phyloP scores from a whole-genome alignment of 2,329 filamentous ascomycete species.

The Fusarium sp. region DNA sequence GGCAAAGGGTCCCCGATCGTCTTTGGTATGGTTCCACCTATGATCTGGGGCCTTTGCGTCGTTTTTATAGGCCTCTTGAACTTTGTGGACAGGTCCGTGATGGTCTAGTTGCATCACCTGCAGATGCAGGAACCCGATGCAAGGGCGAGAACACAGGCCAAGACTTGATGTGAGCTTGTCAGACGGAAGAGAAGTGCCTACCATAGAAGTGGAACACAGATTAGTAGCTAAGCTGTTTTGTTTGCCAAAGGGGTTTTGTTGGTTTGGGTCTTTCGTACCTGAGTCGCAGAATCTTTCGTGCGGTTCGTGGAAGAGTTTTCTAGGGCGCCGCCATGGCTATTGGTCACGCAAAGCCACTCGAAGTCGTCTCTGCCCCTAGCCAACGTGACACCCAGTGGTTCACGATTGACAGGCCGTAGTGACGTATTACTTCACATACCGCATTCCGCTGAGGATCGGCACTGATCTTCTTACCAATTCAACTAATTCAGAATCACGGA shows the following conservation, averaged over 20 bases:
- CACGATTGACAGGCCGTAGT: not conserved
- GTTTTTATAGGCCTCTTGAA: not conserved
- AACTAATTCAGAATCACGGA: not conserved
- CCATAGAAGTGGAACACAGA: too few relatives aligned
- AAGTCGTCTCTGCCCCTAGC: not conserved
- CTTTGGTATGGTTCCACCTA: not conserved
- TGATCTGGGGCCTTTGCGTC: not conserved
- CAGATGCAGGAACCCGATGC: constrained; percentile 19
- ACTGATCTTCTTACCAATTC: not conserved
- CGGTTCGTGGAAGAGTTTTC: not conserved
- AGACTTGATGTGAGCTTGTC: not conserved
- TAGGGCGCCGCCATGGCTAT: not conserved
- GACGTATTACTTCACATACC: constrained; percentile 1
- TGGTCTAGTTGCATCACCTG: not conserved
- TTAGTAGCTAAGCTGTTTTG: too few relatives aligned
- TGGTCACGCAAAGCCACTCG: not conserved
- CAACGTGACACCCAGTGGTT: not conserved
- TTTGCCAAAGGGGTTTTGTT: rapidly evolving
- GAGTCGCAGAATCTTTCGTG: too few relatives aligned
- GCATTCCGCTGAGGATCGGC: not conserved
- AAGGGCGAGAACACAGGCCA: not conserved
- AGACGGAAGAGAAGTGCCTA: not conserved
- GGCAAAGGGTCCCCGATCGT: not conserved
- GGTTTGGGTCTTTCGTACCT: not conserved
- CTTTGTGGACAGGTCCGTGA: not conserved